These are phyloP conservation scores for Eucalyptus pauciflora DNA, from an alignment of 345 rosid species.

Conservation along the genomic window DNA sequence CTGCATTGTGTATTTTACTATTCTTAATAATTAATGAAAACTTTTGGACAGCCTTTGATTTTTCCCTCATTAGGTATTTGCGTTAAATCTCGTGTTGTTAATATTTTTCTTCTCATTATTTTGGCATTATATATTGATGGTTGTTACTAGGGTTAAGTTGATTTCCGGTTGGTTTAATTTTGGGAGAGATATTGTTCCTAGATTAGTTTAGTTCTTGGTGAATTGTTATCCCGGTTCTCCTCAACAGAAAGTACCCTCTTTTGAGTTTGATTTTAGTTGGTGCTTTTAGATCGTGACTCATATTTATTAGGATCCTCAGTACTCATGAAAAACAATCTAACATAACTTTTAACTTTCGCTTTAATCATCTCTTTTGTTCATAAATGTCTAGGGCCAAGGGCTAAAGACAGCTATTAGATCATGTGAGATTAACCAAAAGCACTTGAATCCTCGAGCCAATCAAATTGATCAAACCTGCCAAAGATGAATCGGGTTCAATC, in stretches of 20 bases:
- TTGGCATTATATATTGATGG: not conserved
- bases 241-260: not conserved
- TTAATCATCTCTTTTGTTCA: not conserved
- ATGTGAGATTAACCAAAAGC: not conserved
- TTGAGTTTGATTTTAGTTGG: not conserved
- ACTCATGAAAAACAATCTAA: not conserved
- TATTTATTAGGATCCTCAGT: not conserved
- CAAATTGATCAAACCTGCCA: not conserved
- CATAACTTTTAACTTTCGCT: not conserved
- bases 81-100: not conserved
- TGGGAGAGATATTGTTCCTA: too few relatives aligned
- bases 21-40: too few relatives aligned
- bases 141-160: not conserved
- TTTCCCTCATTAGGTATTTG: not conserved
- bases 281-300: not conserved
- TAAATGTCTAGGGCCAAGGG: not conserved
- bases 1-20: too few relatives aligned
- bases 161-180: not conserved
- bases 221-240: not conserved
- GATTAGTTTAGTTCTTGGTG: not conserved
- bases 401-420: not conserved
- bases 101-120: too few relatives aligned
- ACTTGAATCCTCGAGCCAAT: not conserved
- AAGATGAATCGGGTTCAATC: not conserved
- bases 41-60: accelerated